Evolutionary conservation across 2,329 filamentous ascomycete genomes (phyloP).

Genomic region (Cryphonectria carpinicola): DNA sequence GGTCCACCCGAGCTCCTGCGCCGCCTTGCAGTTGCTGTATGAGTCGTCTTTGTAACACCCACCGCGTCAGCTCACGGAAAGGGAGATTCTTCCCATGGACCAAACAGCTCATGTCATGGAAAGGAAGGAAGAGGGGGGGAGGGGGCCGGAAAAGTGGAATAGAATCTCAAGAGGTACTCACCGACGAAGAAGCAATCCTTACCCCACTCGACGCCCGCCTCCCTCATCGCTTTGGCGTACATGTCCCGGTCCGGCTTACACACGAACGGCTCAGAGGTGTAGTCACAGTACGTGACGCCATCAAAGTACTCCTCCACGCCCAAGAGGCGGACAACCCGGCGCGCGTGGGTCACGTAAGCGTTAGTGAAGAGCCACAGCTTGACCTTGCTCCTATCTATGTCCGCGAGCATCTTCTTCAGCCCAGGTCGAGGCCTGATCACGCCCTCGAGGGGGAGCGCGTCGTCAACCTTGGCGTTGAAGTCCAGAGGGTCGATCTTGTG

Average conservation of each 20-base stretch:
- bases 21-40: conserved; percentile 76
- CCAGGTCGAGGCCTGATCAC: conserved; percentile 79
- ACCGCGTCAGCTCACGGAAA: not conserved
- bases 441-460: conserved; percentile 84
- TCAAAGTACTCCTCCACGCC: conserved; percentile 89
- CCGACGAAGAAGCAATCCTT: conserved; percentile 91
- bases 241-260: conserved; percentile 87
- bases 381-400: conserved; percentile 82
- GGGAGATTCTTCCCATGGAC: not conserved
- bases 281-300: conserved; percentile 94
- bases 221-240: conserved; percentile 86
- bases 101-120: not conserved
- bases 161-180: conserved; percentile 53
- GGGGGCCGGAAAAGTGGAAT: not conserved
- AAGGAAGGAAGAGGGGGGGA: too few relatives aligned
- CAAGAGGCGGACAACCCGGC: conserved; percentile 78
- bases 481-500: conserved; percentile 94
- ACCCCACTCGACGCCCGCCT: conserved; percentile 70
- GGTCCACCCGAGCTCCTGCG: conserved; percentile 82
- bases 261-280: conserved; percentile 70
- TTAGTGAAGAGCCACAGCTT: conserved; percentile 95
- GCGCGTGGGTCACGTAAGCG: conserved; percentile 87
- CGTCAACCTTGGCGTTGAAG: conserved; percentile 93
- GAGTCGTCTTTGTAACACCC: conserved; percentile 72
- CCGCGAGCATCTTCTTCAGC: conserved; percentile 75